A percentile compares a stretch with the other conserved stretches of the same genome.
These are phyloP conservation scores for Xerocomellus intermedius DNA, from an alignment of 768 basidiomycete species.

Conservation along the genomic window DNA sequence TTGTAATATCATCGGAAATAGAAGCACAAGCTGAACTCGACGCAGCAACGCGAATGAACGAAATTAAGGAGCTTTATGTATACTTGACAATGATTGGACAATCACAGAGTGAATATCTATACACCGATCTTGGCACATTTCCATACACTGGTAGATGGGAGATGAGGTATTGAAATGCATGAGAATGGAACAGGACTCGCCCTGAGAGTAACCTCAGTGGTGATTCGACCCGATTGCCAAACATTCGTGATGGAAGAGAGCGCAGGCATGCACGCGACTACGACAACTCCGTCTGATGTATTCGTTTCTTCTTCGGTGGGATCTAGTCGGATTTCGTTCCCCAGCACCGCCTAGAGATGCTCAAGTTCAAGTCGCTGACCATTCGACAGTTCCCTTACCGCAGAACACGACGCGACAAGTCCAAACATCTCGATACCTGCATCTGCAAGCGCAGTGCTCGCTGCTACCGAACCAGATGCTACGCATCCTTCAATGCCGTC, in stretches of 20 bases:
- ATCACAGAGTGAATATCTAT: constrained; percentile 74
- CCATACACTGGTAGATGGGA: constrained; percentile 54
- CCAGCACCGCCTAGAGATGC: constrained; percentile 50
- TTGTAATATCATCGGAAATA: not conserved
- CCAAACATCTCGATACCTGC: constrained; percentile 92
- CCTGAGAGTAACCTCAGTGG: constrained; percentile 47
- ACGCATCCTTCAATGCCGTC: constrained; percentile 89
- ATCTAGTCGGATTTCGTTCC: constrained; percentile 70
- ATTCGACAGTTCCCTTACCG: constrained; percentile 44
- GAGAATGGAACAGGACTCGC: constrained; percentile 43
- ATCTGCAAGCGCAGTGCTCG: constrained; percentile 87
- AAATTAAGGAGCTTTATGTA: constrained; percentile 11
- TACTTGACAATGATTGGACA: constrained; percentile 58
- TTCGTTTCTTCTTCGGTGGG: constrained; percentile 70
- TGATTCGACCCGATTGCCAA: constrained; percentile 80
- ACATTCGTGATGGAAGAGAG: constrained; percentile 77
- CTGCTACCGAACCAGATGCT: constrained; percentile 83
- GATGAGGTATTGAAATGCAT: not conserved
- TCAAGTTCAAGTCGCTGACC: constrained; percentile 2
- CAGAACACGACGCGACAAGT: constrained; percentile 79
- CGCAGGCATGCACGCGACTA: constrained; percentile 86
- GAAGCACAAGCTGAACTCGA: not conserved
- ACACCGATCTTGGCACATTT: constrained; percentile 67
- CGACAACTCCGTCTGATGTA: constrained; percentile 61
- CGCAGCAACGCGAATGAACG: not conserved